Base-by-base conservation (phyloP, 1,284 basidiomycete species). In the Fomitopsis schrenkii region DNA sequence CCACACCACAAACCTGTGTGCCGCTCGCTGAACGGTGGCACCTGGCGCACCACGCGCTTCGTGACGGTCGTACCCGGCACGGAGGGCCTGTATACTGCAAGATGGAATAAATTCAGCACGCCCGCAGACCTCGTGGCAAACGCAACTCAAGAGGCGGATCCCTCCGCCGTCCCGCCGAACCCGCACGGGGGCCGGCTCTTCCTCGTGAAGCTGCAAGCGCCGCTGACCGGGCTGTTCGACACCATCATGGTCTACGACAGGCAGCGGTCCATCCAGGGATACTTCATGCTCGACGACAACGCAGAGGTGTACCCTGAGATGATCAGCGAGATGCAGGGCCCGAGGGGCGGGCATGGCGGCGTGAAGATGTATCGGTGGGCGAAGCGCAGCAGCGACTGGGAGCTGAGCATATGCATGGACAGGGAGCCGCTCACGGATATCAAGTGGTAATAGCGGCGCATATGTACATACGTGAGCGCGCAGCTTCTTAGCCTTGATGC, bases 191-290 rank as follows among this genome's bases (percentile, higher is more conserved):
- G 73, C 10, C 72, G 72, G 33, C 64, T 70, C 1, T 80, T 80
- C 68, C 68, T 81, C 19, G 68, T 79, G 63, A 82, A 81, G 63
- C 48, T 50, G 28, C 48, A 50, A 15, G 33, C 62, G 26, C 62
- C 52, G 4, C 12, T 68, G 1, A 56, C 61, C 0, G 55, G 45
- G 4, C 42, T 35, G n/a, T 55, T 54, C 42, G 35, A 54, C 30
- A 50, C 36, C 44, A 73, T 79, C 63, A 63, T 79, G 62, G 65
- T 80, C 12, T 80, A 81, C 61, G 79, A 80, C 61, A 68, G 76
- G 19, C 72, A 76, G 64, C 70, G 75, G 52, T 77, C 74, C 36
- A 75, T 79, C 38, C 65, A 75, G 44, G 69, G 71, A 17, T 69
- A 73, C 58, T 70, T 77, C 69, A 19, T 64, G 52, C 57, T 50